Conservation (phyloP, 495 filamentous ascomycete genomes). For the Penicillium goetzii region DNA sequence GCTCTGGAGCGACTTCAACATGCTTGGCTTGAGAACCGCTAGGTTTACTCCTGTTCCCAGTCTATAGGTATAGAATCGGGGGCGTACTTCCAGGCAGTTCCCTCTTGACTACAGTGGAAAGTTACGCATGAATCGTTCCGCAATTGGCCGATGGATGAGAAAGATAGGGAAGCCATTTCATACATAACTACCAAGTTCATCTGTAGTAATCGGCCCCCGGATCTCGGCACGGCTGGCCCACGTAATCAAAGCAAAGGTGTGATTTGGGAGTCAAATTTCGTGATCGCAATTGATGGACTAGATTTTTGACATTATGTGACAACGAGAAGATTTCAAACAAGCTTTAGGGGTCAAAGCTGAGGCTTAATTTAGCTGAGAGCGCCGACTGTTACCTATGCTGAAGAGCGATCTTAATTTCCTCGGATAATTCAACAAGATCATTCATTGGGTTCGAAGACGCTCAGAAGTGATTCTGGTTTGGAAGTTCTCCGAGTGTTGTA, state of each 20-base stretch:
- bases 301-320: background rate
- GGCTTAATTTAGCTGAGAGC: background rate
- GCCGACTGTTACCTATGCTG: background rate
- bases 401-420: background rate
- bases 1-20: too few relatives aligned
- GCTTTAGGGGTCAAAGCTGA: background rate
- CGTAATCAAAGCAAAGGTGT: conserved; percentile 8
- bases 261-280: conserved; percentile 15
- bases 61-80: too few relatives aligned
- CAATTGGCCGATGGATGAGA: too few relatives aligned
- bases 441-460: background rate
- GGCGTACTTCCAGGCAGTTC: too few relatives aligned
- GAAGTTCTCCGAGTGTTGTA: background rate
- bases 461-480: background rate
- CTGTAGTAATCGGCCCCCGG: background rate
- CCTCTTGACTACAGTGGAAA: too few relatives aligned
- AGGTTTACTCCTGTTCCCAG: too few relatives aligned
- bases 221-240: background rate
- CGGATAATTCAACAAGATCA: background rate
- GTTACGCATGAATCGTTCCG: too few relatives aligned
- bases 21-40: too few relatives aligned
- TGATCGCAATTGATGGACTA: conserved; percentile 4
- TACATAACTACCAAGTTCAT: background rate
- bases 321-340: background rate
- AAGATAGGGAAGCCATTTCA: background rate